Evolutionary conservation across 257 asterid genomes (phyloP).

Genomic region (Leonotis leonurus): DNA sequence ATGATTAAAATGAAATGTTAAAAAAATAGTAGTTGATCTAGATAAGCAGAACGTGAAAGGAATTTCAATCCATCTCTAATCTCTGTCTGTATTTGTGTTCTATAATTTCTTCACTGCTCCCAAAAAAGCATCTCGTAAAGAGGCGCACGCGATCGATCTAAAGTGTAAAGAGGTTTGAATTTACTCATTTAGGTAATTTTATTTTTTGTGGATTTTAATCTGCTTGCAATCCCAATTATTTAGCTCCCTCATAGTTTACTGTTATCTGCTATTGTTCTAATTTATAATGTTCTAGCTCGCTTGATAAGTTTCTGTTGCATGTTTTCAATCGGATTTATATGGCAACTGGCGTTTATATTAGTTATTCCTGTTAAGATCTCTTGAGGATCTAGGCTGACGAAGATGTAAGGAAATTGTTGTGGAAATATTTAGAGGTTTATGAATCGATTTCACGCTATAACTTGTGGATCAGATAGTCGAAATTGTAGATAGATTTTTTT

Average conservation of each 20-base stretch:
- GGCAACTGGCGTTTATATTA: neutral
- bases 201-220: neutral
- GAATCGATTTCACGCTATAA: slow-evolving; percentile 1
- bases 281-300: neutral
- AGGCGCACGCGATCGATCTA: slow-evolving; percentile 20
- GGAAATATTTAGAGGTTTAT: neutral
- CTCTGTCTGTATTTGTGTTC: neutral
- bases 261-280: neutral
- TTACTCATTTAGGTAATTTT: slow-evolving; percentile 18
- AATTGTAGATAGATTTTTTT: neutral
- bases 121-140: slow-evolving; percentile 1
- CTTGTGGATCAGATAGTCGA: slow-evolving; percentile 12
- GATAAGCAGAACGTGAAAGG: slow-evolving; percentile 15
- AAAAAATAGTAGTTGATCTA: neutral
- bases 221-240: slow-evolving; percentile 3
- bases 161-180: slow-evolving; percentile 1
- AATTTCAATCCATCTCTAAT: neutral
- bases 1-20: neutral
- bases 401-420: neutral
- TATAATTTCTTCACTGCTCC: slow-evolving; percentile 3
- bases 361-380: slow-evolving; percentile 5
- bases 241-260: slow-evolving; percentile 3
- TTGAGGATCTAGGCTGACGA: slow-evolving; percentile 17
- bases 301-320: slow-evolving; percentile 9
- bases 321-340: slow-evolving; percentile 10